Evolutionary conservation across 2,329 filamentous ascomycete species (phyloP), one percentile per base, ranked within the genome.

Genomic region (Trichoderma aggressivum): DNA sequence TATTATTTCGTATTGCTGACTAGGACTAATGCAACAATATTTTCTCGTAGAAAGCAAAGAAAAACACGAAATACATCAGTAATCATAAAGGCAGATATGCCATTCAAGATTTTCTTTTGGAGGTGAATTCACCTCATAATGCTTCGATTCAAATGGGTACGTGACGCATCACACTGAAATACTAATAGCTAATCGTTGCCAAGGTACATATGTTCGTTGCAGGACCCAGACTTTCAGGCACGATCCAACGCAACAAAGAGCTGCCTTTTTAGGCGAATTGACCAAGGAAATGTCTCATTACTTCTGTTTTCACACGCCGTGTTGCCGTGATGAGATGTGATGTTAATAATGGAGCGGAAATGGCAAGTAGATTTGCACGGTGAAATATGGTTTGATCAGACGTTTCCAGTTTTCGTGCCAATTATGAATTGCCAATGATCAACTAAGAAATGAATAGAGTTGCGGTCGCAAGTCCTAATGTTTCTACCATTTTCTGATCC

Each of bases 41-140:
- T 3, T 21, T 21, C 5, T 21, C 4, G 3, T 12, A 50, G n/a
- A 53, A 53, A 53, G 7, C 47, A 1, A 14, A 53, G 21, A 24
- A 47, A 11, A n/a, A 47, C 7, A 5, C 39, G 21, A 14, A 24
- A 12, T 12, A 1, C 47, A 24, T 24, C 5, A 50, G n/a, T 5
- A 21, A n/a, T 21, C 2, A 21, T 12, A 12, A 12, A 12, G 10
- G 10, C 0, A 47, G 3, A 21, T 6, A 7, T 50, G 1, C 0
- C 2, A 50, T 2, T 12, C 12, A 14, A 3, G 7, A 21, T 7
- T 53, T n/a, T n/a, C n/a, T n/a, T 11, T n/a, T 43, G 2, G 47
- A 24, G 47, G 14, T 53, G 5, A 14, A 24, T 5, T 21, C 3
- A 24, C 7, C 47, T 24, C 11, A 24, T 3, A 3, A 3, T 43